Conservation (phyloP, 2,329 filamentous ascomycete species). For the Microdochium nivale region DNA sequence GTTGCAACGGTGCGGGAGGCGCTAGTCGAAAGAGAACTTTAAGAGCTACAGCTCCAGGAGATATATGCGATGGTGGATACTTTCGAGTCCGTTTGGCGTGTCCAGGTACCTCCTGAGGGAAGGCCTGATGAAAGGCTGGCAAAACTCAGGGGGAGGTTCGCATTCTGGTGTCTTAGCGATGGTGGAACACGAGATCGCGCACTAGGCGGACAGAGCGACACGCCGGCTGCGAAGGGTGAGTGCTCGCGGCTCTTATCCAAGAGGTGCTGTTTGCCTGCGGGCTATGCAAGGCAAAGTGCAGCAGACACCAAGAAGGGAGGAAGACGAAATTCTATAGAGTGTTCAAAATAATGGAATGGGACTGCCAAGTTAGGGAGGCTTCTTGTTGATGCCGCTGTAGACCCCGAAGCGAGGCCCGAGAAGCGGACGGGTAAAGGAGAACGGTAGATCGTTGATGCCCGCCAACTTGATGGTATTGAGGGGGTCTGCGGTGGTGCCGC, state of each 20-base stretch:
- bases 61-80: too few relatives aligned
- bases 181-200: slow-evolving; percentile 17
- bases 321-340: slow-evolving; percentile 6
- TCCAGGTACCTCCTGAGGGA: neutral
- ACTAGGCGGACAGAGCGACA: slow-evolving; percentile 25
- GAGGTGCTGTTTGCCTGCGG: neutral
- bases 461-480: slow-evolving; percentile 79
- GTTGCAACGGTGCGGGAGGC: slow-evolving; percentile 5
- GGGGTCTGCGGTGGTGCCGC: neutral
- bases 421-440: slow-evolving; percentile 78
- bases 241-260: neutral
- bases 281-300: neutral
- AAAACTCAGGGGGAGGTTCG: slow-evolving; percentile 20
- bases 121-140: slow-evolving; percentile 2
- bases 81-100: slow-evolving; percentile 18
- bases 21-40: too few relatives aligned
- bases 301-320: slow-evolving; percentile 4
- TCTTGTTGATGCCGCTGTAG: slow-evolving; percentile 93
- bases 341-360: slow-evolving; percentile 19
- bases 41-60: too few relatives aligned
- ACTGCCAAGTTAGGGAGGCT: slow-evolving; percentile 81
- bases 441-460: slow-evolving; percentile 64
- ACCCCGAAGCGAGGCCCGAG: slow-evolving; percentile 89
- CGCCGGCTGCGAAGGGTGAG: slow-evolving; percentile 21
- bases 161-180: slow-evolving; percentile 20